Conservation (phyloP, 495 filamentous ascomycete genomes). For the Rhypophila decipiens region DNA sequence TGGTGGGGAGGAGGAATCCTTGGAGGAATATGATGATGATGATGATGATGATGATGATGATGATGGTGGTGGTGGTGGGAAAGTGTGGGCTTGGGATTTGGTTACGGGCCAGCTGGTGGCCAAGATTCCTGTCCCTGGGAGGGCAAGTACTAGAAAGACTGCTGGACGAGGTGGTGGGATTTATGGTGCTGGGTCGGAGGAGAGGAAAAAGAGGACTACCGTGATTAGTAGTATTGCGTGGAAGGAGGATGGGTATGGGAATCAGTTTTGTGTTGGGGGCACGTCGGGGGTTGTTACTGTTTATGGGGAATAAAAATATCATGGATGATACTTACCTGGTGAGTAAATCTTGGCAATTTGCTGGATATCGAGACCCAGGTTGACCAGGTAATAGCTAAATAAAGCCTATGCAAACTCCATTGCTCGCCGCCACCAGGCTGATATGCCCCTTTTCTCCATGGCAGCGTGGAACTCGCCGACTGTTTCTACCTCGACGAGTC, state of each 20-base stretch:
- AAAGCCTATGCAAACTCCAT: conserved; percentile 19
- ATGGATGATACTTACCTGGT: too few relatives aligned
- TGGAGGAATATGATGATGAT: neutral
- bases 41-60: conserved; percentile 25
- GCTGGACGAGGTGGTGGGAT: conserved; percentile 36
- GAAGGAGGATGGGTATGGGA: conserved; percentile 59
- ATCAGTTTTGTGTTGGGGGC: conserved; percentile 50
- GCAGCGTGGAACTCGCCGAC: conserved; percentile 21
- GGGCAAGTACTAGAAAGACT: conserved; percentile 37
- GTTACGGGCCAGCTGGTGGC: conserved; percentile 63
- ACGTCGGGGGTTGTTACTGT: conserved; percentile 50
- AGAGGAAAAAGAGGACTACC: conserved; percentile 45
- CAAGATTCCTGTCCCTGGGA: conserved; percentile 53
- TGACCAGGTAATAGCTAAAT: too few relatives aligned
- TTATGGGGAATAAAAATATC: conserved; percentile 36
- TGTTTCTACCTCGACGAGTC: conserved; percentile 18
- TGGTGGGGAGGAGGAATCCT: conserved; percentile 62
- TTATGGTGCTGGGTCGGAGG: conserved; percentile 35
- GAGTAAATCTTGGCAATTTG: too few relatives aligned
- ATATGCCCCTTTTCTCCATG: conserved; percentile 23
- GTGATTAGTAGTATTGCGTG: conserved; percentile 61
- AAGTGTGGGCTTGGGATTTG: conserved; percentile 87
- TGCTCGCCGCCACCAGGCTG: conserved; percentile 20
- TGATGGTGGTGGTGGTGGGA: conserved; percentile 38
- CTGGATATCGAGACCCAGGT: too few relatives aligned